Evolutionary conservation across 2,329 filamentous ascomycete species (phyloP).

Genomic region (Endoconidiophora laricicola): DNA sequence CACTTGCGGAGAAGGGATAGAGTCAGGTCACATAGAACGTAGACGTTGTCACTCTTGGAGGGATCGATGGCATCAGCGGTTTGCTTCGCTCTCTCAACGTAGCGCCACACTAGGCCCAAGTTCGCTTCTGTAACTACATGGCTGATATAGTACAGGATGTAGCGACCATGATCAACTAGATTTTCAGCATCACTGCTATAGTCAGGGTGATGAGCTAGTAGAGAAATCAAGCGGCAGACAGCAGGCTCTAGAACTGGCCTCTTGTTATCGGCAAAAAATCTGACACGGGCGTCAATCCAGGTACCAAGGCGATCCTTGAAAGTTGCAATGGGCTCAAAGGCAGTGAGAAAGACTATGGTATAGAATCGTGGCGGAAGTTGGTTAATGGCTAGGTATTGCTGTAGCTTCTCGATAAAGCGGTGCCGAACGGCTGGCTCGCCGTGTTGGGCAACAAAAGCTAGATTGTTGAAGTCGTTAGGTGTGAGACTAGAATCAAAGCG

Average conservation of each 20-base stretch:
- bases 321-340: slow-evolving; percentile 67
- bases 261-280: slow-evolving; percentile 42
- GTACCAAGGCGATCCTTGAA: slow-evolving; percentile 64
- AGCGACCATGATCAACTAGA: slow-evolving; percentile 67
- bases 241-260: slow-evolving; percentile 60
- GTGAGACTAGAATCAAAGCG: slow-evolving; percentile 60
- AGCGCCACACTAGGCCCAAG: slow-evolving; percentile 73
- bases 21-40: slow-evolving; percentile 74
- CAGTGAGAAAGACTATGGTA: slow-evolving; percentile 74
- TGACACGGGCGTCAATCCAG: slow-evolving; percentile 73
- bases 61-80: slow-evolving; percentile 62
- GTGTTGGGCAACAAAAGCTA: slow-evolving; percentile 73
- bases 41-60: slow-evolving; percentile 54
- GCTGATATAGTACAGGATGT: slow-evolving; percentile 77
- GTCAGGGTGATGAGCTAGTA: slow-evolving; percentile 89
- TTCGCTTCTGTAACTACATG: slow-evolving; percentile 75
- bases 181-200: slow-evolving; percentile 52
- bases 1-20: slow-evolving; percentile 70
- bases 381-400: slow-evolving; percentile 70
- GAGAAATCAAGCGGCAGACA: slow-evolving; percentile 66
- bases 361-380: slow-evolving; percentile 65
- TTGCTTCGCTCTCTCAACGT: slow-evolving; percentile 85
- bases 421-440: slow-evolving; percentile 54
- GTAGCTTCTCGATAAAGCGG: slow-evolving; percentile 68
- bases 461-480: slow-evolving; percentile 58